Evolutionary conservation across 2,329 filamentous ascomycete genomes (phyloP).

Genomic region (Neoscytalidium dimidiatum): DNA sequence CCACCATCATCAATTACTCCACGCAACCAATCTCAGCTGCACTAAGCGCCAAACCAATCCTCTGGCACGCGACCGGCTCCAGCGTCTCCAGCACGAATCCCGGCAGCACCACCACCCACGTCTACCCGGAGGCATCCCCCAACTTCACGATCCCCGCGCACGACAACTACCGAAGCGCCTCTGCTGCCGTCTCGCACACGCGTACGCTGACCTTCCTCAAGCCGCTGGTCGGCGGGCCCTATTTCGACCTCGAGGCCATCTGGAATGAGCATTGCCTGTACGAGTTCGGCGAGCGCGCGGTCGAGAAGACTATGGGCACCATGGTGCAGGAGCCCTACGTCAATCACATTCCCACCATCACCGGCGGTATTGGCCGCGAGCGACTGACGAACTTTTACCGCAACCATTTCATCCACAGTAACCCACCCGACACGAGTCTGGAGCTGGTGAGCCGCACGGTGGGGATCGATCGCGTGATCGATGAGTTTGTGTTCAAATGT

Average conservation of each 20-base stretch:
- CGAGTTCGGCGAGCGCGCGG: conserved; percentile 69
- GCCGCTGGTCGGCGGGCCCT: conserved; percentile 61
- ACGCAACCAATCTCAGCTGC: not conserved
- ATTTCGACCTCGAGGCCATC: conserved; percentile 73
- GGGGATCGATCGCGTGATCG: conserved; percentile 66
- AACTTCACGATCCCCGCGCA: conserved; percentile 55
- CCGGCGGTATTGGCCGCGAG: conserved; percentile 68
- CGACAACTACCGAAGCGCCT: conserved; percentile 52
- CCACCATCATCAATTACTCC: conserved; percentile 4
- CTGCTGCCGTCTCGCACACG: conserved; percentile 66
- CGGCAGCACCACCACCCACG: not conserved
- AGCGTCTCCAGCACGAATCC: not conserved
- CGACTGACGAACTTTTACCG: conserved; percentile 68
- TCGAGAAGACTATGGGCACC: conserved; percentile 75
- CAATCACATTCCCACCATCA: conserved; percentile 71
- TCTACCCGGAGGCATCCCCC: not conserved
- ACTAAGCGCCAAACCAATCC: not conserved
- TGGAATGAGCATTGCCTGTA: conserved; percentile 78
- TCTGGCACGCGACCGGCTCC: not conserved
- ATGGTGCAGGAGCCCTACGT: conserved; percentile 81
- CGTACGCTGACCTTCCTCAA: conserved; percentile 68
- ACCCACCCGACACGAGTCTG: conserved; percentile 66
- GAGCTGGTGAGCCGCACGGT: conserved; percentile 72
- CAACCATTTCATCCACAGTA: conserved; percentile 74
- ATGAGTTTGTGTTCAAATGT: conserved; percentile 38